Evolutionary conservation across 2,329 filamentous ascomycete genomes (phyloP).

Genomic region (Geosmithia flava): DNA sequence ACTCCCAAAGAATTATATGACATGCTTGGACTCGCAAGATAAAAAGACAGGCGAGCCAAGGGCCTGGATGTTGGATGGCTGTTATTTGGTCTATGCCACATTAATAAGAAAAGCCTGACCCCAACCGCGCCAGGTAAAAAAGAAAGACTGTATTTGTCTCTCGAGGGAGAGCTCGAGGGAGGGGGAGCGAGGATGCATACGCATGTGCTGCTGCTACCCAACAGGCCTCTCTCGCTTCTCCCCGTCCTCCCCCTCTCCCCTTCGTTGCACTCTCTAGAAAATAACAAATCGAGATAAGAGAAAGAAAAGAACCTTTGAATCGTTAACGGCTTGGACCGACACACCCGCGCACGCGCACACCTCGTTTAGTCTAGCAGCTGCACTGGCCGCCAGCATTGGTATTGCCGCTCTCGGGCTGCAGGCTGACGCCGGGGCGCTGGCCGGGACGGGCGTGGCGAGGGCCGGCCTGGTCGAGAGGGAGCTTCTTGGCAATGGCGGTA

Average conservation of each 20-base stretch:
- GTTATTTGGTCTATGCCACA: constrained; percentile 10
- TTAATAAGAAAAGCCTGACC: constrained; percentile 4
- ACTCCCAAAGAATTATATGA: constrained; percentile 26
- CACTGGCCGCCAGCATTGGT: constrained; percentile 44
- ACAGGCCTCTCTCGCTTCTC: too few species aligned
- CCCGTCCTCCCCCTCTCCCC: too few species aligned
- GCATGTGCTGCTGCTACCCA: too few species aligned
- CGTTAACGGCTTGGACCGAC: too few species aligned
- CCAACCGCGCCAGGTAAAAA: constrained; percentile 4
- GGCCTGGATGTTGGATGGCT: constrained; percentile 7
- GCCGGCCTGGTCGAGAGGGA: constrained; percentile 92
- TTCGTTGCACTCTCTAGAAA: too few species aligned
- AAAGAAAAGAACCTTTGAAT: too few species aligned
- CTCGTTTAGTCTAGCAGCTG: constrained; percentile 31
- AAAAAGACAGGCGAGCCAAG: constrained; percentile 10
- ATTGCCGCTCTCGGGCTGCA: constrained; percentile 43
- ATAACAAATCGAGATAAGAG: too few species aligned
- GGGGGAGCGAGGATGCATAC: too few species aligned
- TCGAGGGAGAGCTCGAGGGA: too few species aligned
- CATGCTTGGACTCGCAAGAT: constrained; percentile 10
- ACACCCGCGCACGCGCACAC: too few species aligned
- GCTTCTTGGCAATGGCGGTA: constrained; percentile 94
- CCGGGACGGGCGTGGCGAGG: constrained; percentile 68
- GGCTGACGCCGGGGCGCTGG: constrained; percentile 45
- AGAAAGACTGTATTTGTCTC: background rate